phyloP scores from a whole-genome alignment of 2,329 filamentous ascomycete genomes.

The Microsporum canis region DNA sequence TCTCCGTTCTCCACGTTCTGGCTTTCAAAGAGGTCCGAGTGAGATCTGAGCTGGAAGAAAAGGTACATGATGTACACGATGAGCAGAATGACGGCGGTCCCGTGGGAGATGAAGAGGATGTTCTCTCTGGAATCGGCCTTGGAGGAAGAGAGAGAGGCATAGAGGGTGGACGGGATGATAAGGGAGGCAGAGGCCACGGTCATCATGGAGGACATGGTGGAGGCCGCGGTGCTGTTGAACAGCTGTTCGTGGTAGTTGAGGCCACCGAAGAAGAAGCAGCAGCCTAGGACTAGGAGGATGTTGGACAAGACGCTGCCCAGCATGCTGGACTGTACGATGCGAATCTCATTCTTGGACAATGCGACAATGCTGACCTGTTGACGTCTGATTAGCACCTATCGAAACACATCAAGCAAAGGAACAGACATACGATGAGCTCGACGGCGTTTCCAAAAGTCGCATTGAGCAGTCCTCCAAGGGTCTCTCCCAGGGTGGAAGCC shows the following conservation, averaged over 20 bases:
- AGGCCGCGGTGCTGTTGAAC: slow-evolving; percentile 41
- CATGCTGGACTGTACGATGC: slow-evolving; percentile 94
- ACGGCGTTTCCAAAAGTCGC: slow-evolving; percentile 57
- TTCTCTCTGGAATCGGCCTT: slow-evolving; percentile 34
- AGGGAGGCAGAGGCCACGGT: slow-evolving; percentile 64
- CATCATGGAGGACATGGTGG: slow-evolving; percentile 56
- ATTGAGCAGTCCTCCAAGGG: slow-evolving; percentile 52
- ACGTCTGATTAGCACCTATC: neutral
- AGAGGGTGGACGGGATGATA: slow-evolving; percentile 66
- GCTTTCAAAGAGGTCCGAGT: slow-evolving; percentile 58
- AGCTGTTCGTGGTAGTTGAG: slow-evolving; percentile 57
- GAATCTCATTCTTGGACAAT: slow-evolving; percentile 70
- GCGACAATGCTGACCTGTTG: slow-evolving; percentile 80
- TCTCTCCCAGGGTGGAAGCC: slow-evolving; percentile 49
- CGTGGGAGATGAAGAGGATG: slow-evolving; percentile 61
- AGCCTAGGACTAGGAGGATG: slow-evolving; percentile 72
- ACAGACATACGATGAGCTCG: slow-evolving; percentile 55
- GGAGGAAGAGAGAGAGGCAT: slow-evolving; percentile 47
- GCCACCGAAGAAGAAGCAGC: slow-evolving; percentile 68
- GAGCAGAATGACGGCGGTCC: slow-evolving; percentile 64
- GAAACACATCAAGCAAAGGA: slow-evolving; percentile 33
- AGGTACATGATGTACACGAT: slow-evolving; percentile 66
- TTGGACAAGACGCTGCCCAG: slow-evolving; percentile 92
- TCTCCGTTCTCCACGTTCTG: slow-evolving; percentile 14
- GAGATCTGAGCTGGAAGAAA: slow-evolving; percentile 64